phyloP scores from a whole-genome alignment of 1,284 basidiomycete species.

The Pseudomicrostroma phylloplanum region DNA sequence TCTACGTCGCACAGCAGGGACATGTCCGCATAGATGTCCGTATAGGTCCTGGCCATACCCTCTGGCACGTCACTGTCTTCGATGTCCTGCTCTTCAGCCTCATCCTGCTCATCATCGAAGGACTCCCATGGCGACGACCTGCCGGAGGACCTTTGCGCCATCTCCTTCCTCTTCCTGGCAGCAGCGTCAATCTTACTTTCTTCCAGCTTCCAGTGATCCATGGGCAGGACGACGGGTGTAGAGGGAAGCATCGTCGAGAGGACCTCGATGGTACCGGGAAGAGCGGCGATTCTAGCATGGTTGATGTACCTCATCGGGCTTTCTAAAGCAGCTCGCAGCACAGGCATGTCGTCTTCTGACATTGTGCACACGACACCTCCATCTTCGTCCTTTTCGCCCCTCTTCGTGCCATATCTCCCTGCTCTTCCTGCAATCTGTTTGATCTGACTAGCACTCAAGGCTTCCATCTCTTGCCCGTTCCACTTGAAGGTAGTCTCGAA shows the following conservation, averaged over 20 bases:
- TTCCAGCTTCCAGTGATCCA: not conserved
- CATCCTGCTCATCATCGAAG: not conserved
- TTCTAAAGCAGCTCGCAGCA: constrained; percentile 56
- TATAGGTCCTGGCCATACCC: constrained; percentile 50
- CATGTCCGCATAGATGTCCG: constrained; percentile 56
- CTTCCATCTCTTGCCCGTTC: constrained; percentile 59
- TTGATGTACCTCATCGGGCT: constrained; percentile 54
- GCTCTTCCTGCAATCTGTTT: constrained; percentile 97
- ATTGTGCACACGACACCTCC: constrained; percentile 61
- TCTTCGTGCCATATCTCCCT: constrained; percentile 76
- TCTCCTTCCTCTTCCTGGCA: constrained; percentile 2
- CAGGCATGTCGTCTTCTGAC: constrained; percentile 61
- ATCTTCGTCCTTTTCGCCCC: constrained; percentile 12
- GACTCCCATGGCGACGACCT: not conserved
- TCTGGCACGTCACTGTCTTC: constrained; percentile 15
- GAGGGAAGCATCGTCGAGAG: constrained; percentile 53
- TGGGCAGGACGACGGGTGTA: constrained; percentile 4
- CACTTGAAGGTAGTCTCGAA: constrained; percentile 73
- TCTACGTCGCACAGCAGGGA: constrained; percentile 57
- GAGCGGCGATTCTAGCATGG: constrained; percentile 53
- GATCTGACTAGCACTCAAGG: constrained; percentile 70
- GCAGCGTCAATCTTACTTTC: not conserved
- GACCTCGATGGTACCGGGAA: constrained; percentile 41
- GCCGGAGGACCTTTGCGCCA: not conserved
- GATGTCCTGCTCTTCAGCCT: not conserved